Percentiles rank a stretch among this genome's conserved stretches.
Conservation (phyloP, 805 yeast genomes). For the Zygoascus bituminiphila region DNA sequence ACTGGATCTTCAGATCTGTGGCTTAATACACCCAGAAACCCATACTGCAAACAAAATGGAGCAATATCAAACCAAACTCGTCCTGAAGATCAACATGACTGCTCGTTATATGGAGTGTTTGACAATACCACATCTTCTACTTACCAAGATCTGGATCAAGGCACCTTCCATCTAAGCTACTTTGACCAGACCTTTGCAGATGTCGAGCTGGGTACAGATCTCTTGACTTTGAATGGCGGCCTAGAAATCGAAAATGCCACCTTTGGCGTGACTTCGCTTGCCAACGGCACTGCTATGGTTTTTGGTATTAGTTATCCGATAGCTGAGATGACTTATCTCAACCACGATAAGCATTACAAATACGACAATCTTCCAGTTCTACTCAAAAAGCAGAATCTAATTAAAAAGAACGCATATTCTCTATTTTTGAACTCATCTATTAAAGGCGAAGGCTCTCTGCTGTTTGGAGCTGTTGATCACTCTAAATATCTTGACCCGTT, state of each 20-base stretch:
- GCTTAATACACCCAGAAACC: slow-evolving; percentile 31
- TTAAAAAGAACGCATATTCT: slow-evolving; percentile 36
- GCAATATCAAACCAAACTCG: slow-evolving; percentile 5
- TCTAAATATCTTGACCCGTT: slow-evolving; percentile 14
- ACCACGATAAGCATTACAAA: background rate
- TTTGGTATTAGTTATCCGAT: slow-evolving; percentile 10
- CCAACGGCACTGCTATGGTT: background rate
- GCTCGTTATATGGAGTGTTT: background rate
- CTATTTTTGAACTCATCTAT: slow-evolving; percentile 34
- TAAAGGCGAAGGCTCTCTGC: slow-evolving; percentile 30
- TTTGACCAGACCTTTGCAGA: background rate
- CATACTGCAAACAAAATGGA: slow-evolving; percentile 8
- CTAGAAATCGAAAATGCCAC: background rate
- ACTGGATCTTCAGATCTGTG: slow-evolving; percentile 68
- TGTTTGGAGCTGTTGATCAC: slow-evolving; percentile 37
- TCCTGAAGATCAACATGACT: slow-evolving; percentile 1
- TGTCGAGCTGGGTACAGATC: background rate
- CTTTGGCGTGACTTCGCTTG: background rate
- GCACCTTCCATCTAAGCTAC: background rate
- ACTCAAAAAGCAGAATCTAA: slow-evolving; percentile 34
- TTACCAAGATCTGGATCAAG: background rate
- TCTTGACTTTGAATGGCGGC: background rate
- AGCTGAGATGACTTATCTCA: slow-evolving; percentile 30
- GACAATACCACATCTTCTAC: background rate
- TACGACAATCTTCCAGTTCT: slow-evolving; percentile 29